Evolutionary conservation across 2,329 filamentous ascomycete species (phyloP).

Genomic region (Colletotrichum liriopes): DNA sequence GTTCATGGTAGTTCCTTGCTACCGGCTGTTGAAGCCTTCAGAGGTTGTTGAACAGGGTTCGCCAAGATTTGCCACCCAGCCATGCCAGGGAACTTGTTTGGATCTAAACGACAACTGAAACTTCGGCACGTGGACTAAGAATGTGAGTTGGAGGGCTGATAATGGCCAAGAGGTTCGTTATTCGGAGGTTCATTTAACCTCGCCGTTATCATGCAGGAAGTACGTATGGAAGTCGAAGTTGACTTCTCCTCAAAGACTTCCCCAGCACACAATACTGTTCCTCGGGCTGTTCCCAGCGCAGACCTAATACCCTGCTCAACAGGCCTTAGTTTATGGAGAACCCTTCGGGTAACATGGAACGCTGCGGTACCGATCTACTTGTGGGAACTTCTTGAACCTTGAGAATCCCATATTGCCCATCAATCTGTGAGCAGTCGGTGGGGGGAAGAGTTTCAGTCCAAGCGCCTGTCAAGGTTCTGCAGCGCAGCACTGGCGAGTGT

Average conservation of each 20-base stretch:
- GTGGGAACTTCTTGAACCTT: background rate
- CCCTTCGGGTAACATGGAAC: background rate
- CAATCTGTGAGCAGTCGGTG: background rate
- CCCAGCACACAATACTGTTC: no score
- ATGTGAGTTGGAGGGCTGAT: background rate
- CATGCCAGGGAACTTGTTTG: background rate
- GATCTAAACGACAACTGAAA: background rate
- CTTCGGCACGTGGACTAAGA: background rate
- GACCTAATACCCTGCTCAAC: background rate
- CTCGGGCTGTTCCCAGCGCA: background rate
- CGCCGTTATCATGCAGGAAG: background rate
- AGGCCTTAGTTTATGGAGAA: background rate
- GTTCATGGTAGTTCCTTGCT: background rate
- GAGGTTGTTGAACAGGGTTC: background rate
- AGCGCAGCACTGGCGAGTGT: background rate
- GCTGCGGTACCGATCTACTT: background rate
- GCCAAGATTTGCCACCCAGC: background rate
- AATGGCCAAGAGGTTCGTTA: background rate
- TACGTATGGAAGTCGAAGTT: no score
- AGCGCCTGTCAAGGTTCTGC: conserved; percentile 20
- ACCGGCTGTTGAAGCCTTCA: background rate
- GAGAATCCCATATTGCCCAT: background rate
- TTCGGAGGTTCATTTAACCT: no score
- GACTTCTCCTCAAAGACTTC: background rate
- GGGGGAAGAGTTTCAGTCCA: background rate